phyloP scores from a whole-genome alignment of 768 basidiomycete genomes.

The Calvatia gigantea region DNA sequence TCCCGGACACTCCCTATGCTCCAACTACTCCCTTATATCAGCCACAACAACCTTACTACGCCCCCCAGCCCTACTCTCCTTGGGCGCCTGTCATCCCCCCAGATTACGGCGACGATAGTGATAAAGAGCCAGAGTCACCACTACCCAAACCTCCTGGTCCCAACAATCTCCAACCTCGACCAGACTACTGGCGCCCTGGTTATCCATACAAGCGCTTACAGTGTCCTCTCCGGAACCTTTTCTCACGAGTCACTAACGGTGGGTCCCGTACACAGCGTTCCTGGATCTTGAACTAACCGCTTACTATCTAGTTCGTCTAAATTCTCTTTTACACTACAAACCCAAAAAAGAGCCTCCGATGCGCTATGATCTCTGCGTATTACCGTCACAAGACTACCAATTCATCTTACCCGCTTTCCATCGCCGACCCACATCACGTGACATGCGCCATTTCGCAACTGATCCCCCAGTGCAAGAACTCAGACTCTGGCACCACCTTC shows the following conservation, averaged over 20 bases:
- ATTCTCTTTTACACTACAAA: not conserved
- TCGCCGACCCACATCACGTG: not conserved
- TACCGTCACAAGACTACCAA: not conserved
- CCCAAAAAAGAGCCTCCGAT: not conserved
- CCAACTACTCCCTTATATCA: not conserved
- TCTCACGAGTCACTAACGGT: not conserved
- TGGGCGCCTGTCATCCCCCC: not conserved
- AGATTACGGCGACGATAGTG: not conserved
- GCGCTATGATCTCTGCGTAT: slow-evolving; percentile 1
- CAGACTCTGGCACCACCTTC: slow-evolving; percentile 13
- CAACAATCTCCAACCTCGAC: not conserved
- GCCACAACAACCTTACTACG: not conserved
- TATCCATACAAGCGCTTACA: not conserved
- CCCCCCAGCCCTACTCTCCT: not conserved
- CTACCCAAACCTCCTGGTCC: not conserved
- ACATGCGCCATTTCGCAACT: slow-evolving; percentile 11
- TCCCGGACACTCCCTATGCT: not conserved
- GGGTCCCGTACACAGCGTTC: not conserved
- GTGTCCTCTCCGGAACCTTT: not conserved
- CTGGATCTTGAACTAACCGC: too few relatives aligned
- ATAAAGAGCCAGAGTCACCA: not conserved
- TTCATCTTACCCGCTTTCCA: not conserved
- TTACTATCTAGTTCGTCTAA: not conserved
- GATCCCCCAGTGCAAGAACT: slow-evolving; percentile 3
- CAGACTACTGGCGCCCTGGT: not conserved